Percentiles rank a stretch among this genome's conserved stretches.
These are phyloP conservation scores for Acer yangbiense DNA, from an alignment of 345 rosid species.

Conservation along the genomic window DNA sequence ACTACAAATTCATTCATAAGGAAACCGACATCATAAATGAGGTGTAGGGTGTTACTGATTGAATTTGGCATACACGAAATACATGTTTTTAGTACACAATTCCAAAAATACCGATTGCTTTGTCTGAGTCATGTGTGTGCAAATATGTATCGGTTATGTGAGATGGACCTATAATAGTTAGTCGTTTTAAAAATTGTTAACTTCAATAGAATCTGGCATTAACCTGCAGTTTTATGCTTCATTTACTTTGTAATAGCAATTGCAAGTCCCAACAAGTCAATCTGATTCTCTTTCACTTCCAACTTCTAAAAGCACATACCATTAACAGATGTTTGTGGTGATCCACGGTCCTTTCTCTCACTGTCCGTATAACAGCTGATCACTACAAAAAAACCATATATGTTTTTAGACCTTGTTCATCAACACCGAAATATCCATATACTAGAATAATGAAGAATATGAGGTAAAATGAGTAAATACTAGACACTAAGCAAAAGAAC, in stretches of 20 bases:
- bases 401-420: not conserved
- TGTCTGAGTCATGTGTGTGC: not conserved
- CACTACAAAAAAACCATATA: not conserved
- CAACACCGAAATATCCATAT: not conserved
- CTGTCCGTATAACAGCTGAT: not conserved
- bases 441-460: not conserved
- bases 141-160: not conserved
- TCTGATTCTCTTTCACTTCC: not conserved
- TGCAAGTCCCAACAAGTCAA: not conserved
- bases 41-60: slow-evolving; percentile 1
- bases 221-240: not conserved
- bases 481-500: not conserved
- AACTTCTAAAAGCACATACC: not conserved
- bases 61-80: not conserved
- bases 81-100: not conserved
- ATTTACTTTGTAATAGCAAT: too few relatives aligned
- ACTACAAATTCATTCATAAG: not conserved
- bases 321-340: not conserved
- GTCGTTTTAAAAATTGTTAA: slow-evolving; percentile 3
- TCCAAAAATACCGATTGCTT: not conserved
- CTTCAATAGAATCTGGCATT: not conserved
- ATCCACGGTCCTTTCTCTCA: not conserved
- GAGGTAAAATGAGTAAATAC: not conserved
- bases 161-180: not conserved
- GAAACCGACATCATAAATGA: slow-evolving; percentile 4